These are phyloP conservation scores for Fistulina hepatica DNA, from an alignment of 1,284 basidiomycete genomes.

Conservation along the genomic window DNA sequence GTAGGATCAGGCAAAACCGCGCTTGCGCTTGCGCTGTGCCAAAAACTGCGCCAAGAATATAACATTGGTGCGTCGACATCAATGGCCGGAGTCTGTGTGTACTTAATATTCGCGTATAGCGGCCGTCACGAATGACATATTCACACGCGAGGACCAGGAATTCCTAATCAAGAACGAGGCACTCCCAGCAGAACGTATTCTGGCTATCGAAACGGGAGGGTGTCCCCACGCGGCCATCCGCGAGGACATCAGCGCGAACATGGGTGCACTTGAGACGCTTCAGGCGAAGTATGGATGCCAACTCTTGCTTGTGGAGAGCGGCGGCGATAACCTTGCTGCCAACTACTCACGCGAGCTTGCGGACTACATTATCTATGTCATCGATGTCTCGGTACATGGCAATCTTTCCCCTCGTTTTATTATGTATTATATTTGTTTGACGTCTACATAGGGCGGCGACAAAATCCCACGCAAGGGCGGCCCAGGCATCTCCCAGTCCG, in stretches of 20 bases:
- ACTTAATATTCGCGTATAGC: conserved; percentile 37
- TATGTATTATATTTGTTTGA: neutral
- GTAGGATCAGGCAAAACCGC: conserved; percentile 98
- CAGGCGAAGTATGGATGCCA: conserved; percentile 84
- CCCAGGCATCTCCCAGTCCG: conserved; percentile 92
- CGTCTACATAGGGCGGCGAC: conserved; percentile 66
- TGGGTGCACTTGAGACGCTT: conserved; percentile 91
- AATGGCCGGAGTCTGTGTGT: conserved; percentile 8
- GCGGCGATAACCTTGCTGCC: conserved; percentile 92
- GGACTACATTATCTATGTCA: conserved; percentile 95
- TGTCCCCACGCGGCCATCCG: conserved; percentile 94
- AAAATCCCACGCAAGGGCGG: conserved; percentile 98
- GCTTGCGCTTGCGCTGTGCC: conserved; percentile 86
- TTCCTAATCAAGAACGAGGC: conserved; percentile 92
- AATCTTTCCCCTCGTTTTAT: conserved; percentile 6
- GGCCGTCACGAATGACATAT: conserved; percentile 94
- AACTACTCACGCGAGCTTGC: conserved; percentile 95
- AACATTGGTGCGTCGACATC: conserved; percentile 66
- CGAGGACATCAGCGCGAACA: conserved; percentile 95
- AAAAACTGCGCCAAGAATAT: conserved; percentile 68
- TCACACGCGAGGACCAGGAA: conserved; percentile 95
- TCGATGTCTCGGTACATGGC: conserved; percentile 60
- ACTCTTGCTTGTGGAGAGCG: conserved; percentile 86
- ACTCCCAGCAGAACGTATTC: conserved; percentile 75
- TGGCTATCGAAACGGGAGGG: conserved; percentile 94